Percentiles rank a stretch among this genome's conserved stretches.
Conservation (phyloP, 2,329 filamentous ascomycete genomes). For the Ophiostoma quercus region DNA sequence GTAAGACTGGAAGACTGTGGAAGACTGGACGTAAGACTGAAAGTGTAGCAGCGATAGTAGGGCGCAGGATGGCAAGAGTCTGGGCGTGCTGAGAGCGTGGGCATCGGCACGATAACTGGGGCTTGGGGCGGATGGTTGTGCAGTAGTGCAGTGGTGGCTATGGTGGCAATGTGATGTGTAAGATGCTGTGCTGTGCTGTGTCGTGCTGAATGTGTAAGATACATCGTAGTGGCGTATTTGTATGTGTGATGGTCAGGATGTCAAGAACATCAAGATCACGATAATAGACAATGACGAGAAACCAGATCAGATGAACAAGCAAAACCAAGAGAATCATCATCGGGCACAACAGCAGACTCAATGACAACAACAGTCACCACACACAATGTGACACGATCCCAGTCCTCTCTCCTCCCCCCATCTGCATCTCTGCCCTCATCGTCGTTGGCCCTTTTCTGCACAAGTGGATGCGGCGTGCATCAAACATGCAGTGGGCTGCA, state of each 20-base stretch:
- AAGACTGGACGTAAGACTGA: too few relatives aligned
- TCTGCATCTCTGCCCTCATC: background rate
- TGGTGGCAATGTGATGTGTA: background rate
- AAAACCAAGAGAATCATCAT: background rate
- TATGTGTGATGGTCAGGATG: background rate
- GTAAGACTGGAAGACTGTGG: background rate
- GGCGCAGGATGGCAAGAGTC: background rate
- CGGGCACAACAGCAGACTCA: background rate
- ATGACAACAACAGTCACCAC: background rate
- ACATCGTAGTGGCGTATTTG: too few relatives aligned
- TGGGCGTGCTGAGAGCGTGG: background rate
- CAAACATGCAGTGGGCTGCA: slow-evolving; percentile 15
- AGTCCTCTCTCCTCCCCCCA: background rate
- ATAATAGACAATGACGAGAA: background rate
- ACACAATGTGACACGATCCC: background rate
- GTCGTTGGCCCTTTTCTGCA: slow-evolving; percentile 10
- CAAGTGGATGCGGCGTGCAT: slow-evolving; percentile 9
- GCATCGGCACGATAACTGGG: slow-evolving; percentile 3
- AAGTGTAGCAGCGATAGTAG: background rate
- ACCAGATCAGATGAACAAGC: too few relatives aligned
- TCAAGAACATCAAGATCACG: background rate
- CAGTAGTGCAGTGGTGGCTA: background rate
- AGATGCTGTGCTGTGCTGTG: background rate
- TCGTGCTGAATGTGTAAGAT: too few relatives aligned
- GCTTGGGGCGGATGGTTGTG: background rate